Base-by-base conservation (phyloP, 306 rosid species). In the Cucumis melo region DNA sequence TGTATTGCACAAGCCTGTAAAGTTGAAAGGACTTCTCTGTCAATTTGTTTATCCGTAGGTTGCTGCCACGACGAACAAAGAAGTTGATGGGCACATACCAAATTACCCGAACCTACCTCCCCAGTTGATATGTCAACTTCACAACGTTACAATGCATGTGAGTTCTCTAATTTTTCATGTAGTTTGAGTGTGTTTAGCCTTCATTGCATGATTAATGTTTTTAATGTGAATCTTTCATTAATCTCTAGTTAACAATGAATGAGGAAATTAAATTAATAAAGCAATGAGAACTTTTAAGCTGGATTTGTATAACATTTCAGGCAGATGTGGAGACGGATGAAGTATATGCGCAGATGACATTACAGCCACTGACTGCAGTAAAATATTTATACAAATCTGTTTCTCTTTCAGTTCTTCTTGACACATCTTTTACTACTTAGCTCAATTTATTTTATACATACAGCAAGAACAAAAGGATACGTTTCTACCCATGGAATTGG, bases 401-500 rank as follows among this genome's bases (percentile, higher is more conserved):
- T 53, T 73, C 48, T 53, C 61, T 24, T 73, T 10, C 29, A 51
- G 48, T 48, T 70, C 77, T 71, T 77, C 41, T 87, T 54, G 70
- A 29, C 9, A 9, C 7, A n/a, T 36, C 71, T 67, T 14, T 27
- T 65, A 46, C 24, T 24, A 23, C 76, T 51, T 12, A 29, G 34
- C 34, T 23, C 1, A 17, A 80, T 23, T 24, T 38, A 20, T 16
- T 66, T 13, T 32, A 12, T 44, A 24, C 62, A 11, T 17, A 24
- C 80, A 92, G 98, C 91, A 92, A 83, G 98, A 92, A 83, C 98
- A 90, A 77, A 92, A 92, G 86, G 98, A 92, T 76, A 92, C 96
- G 41, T 92, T 92, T 86, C 91, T 91, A 73, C 97, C 97, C 36
- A 83, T 91, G 92, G 97, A 91, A 80, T 84, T 91, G 80, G 97